A percentile compares a stretch with the other conserved stretches of the same genome.
Evolutionary conservation across 352 stramenopile species (phyloP).

Genomic region (Phytophthora litchii): DNA sequence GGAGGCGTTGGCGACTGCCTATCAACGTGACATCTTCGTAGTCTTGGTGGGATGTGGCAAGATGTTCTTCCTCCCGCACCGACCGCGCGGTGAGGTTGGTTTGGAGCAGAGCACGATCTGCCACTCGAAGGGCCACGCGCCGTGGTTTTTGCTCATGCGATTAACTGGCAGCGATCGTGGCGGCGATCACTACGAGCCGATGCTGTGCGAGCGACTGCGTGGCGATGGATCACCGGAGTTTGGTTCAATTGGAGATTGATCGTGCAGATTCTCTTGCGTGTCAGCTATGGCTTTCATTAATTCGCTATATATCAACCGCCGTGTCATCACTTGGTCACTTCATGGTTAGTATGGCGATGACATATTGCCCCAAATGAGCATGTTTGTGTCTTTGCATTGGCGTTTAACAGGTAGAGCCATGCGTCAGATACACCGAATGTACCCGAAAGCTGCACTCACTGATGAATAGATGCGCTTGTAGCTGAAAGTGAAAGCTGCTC

Average conservation of each 20-base stretch:
- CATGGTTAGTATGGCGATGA: constrained; percentile 2
- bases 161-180: constrained; percentile 84
- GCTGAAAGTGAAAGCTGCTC: not conserved
- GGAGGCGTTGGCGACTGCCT: constrained; percentile 84
- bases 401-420: too few relatives aligned
- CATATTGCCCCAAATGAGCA: too few relatives aligned
- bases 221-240: constrained; percentile 86
- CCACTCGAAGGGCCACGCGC: constrained; percentile 78
- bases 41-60: constrained; percentile 87
- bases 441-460: too few relatives aligned
- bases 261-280: constrained; percentile 3
- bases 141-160: constrained; percentile 90
- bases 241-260: constrained; percentile 80
- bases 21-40: constrained; percentile 89
- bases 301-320: constrained; percentile 34
- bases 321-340: constrained; percentile 11
- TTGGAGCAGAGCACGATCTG: constrained; percentile 50
- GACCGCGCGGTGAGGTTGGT: constrained; percentile 51
- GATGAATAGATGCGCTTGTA: not conserved
- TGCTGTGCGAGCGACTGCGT: constrained; percentile 83
- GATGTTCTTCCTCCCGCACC: constrained; percentile 90
- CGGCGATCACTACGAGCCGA: constrained; percentile 89
- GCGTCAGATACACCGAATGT: too few relatives aligned
- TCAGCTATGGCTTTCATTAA: constrained; percentile 29
- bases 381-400: too few relatives aligned